A percentile compares a stretch with the other conserved stretches of the same genome.
Conservation (phyloP, 345 rosid genomes). For the Boechera stricta region DNA sequence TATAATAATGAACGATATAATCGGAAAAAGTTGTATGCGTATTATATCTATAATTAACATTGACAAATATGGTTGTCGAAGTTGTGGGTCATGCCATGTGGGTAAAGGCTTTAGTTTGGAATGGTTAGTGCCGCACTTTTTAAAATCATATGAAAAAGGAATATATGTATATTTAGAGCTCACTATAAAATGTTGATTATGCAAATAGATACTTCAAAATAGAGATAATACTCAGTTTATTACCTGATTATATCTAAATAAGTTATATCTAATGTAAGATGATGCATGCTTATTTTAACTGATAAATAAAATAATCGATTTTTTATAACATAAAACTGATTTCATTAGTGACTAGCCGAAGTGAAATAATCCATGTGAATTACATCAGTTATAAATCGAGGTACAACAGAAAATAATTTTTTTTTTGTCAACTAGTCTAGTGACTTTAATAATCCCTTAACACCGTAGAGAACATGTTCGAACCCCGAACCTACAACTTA, state of each 20-base stretch:
- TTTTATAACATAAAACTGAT: too few relatives aligned
- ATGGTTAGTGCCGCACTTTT: slow-evolving; percentile 19
- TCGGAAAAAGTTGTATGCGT: slow-evolving; percentile 5
- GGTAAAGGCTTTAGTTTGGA: slow-evolving; percentile 14
- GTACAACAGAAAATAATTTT: too few relatives aligned
- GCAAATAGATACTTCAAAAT: background rate
- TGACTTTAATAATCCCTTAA: too few relatives aligned
- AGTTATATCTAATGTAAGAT: background rate
- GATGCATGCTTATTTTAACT: background rate
- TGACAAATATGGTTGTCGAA: slow-evolving; percentile 20
- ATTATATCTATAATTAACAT: background rate
- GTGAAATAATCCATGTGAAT: too few relatives aligned
- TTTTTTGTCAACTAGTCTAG: too few relatives aligned
- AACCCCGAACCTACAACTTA: too few relatives aligned
- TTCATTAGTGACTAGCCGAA: too few relatives aligned
- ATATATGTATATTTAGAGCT: background rate
- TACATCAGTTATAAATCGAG: too few relatives aligned
- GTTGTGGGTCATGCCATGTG: slow-evolving; percentile 42
- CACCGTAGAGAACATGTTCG: too few relatives aligned
- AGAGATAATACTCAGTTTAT: background rate
- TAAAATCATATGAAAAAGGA: background rate
- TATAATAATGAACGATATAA: slow-evolving; percentile 13
- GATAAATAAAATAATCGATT: background rate
- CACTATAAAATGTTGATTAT: background rate
- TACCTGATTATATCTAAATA: background rate